Base-by-base conservation (phyloP, 2,329 filamentous ascomycete species). In the Hypomyces perniciosus region DNA sequence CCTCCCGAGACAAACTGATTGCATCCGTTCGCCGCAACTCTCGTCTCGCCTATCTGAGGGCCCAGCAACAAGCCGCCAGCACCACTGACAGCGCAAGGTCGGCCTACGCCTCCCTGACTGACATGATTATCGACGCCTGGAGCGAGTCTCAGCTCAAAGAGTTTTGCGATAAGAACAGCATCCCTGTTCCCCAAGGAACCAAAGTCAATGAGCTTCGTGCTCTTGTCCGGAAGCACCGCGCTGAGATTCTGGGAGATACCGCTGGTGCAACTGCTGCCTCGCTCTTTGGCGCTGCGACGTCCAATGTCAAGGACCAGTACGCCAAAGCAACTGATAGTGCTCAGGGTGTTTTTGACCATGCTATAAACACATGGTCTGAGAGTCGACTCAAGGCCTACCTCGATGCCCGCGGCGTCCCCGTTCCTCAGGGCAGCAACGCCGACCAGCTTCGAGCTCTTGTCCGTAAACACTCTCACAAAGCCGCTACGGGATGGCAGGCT, bases 21-120 rank as follows among this genome's bases (percentile, higher is more conserved):
- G 89, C 93, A 45, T 79, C 82, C 6, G 87, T 97, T 54, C 92
- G 93, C 62, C 91, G 93, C 59, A 95, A 96, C 72, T 88, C 91
- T 42, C 88, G 89, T 54, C 72, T 92, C 41, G 87, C 88, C 31
- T 86, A 84, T 59, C 71, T 90, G 48, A 85, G 83, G 63, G 67
- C 79, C n/a, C 76, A 85, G 55, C 78, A 81, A 10, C 73, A 83
- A 59, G 70, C 80, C 40, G 75, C 80, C 6, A 79, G 79, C 27
- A 81, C 82, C 38, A 79, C 80, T 8, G 77, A 82, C 34, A 85
- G 81, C 40, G 84, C 85, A 9, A 81, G 85, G 45, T 76, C 81
- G 37, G 85, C 88, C 1, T 86, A 90, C 59, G 75, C 85, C 46
- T 86, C 83, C 44, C 72, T 97, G 39, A 89, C 85, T 56, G 89